Evolutionary conservation across 2,329 filamentous ascomycete species (phyloP).

Genomic region (Cladorrhinum sp.): DNA sequence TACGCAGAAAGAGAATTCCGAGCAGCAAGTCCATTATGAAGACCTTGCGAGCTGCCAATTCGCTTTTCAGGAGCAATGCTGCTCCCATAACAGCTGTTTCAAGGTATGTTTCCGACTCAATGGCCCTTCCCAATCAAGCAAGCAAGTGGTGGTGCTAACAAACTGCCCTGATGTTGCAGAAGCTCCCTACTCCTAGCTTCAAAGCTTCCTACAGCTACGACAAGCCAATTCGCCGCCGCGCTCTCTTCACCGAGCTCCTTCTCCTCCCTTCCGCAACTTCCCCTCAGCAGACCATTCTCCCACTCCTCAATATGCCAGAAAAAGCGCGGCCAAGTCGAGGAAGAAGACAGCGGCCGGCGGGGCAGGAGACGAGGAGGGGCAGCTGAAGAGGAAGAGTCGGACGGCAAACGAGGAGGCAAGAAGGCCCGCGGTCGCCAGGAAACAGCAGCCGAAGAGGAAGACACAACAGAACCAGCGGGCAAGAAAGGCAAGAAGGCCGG

Average conservation of each 20-base stretch:
- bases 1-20: background rate
- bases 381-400: background rate
- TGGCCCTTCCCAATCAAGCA: conserved; percentile 2
- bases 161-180: background rate
- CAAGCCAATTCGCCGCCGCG: background rate
- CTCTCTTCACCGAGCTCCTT: background rate
- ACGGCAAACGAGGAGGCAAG: no score
- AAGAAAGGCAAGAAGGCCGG: conserved; percentile 1
- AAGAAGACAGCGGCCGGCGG: background rate
- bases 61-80: conserved; percentile 19
- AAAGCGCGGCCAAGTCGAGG: conserved; percentile 1
- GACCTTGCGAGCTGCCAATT: conserved; percentile 19
- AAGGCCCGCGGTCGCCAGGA: background rate
- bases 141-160: background rate
- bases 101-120: conserved; percentile 18
- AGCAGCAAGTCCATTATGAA: conserved; percentile 22
- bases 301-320: conserved; percentile 8
- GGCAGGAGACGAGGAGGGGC: background rate
- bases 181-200: conserved; percentile 4
- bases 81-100: conserved; percentile 3
- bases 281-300: conserved; percentile 18
- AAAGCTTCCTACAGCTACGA: background rate
- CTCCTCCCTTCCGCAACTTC: background rate
- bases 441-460: background rate
- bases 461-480: background rate